Base-by-base conservation (phyloP, 192 early-diverging fungal genomes). In the Coemansia aciculifera region DNA sequence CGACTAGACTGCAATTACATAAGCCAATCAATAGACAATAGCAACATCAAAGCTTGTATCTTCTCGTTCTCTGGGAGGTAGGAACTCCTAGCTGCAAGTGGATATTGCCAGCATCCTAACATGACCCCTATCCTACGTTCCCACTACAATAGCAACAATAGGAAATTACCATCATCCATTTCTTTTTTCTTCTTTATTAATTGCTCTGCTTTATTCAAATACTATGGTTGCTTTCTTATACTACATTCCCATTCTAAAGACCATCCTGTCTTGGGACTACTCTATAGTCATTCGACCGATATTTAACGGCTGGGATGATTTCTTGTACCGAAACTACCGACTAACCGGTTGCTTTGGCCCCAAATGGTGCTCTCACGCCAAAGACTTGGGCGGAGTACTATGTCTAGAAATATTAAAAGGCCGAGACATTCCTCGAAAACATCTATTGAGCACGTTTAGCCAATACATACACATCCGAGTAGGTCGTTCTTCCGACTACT, bases 401-500 rank as follows among this genome's bases (percentile, higher is more conserved):
- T 67, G 43, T 2, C 24, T 80, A 1, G 37, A 72, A 19, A 38
- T 80, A 48, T 31, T 63, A 19, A 74, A 80, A 54, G 78, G 78
- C 44, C 71, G 71, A 10, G 73, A 69, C 36, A 67, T 72, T 13
- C 64, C 72, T 0, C 60, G 48, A 24, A 39, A 21, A 5, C 17
- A 34, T 1, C 29, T 44, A 3, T 34, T 23, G 19, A 67, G 17
- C 0, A 48, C 68, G 12, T 64, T 59, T 17, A 67, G 64, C 24
- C 72, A 74, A 36, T 75, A 68, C 51, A 63, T 69, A 27, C 49
- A 59, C n/a, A 59, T 80, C 29, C 63, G 78, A 2, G 46, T 80
- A 0, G 67, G 66, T n/a, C 17, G 12, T 1, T 24, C 36, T 0
- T 3, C 15, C 27, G 73, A 72, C 51, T 69, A 66, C 46, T 66